A percentile compares a stretch with the other conserved stretches of the same genome.
Conservation (phyloP, 2,329 filamentous ascomycete species). For the Cadophora luteo-olivacea region DNA sequence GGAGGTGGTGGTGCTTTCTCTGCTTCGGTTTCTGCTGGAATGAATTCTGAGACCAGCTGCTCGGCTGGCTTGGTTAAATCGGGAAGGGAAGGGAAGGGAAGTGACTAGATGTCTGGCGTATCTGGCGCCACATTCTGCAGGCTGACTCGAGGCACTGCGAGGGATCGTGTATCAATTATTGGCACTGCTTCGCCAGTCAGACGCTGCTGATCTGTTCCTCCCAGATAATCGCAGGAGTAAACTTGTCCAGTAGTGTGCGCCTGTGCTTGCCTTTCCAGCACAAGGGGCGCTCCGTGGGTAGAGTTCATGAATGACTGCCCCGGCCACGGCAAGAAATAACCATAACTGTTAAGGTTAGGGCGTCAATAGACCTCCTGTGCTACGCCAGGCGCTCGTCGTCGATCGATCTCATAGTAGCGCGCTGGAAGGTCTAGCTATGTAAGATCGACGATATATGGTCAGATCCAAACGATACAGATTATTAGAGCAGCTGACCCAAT, state of each 20-base stretch:
- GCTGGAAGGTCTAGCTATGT: not conserved
- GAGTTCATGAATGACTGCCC: not conserved
- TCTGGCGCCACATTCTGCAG: not conserved
- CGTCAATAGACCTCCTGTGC: not conserved
- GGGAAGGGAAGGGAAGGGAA: not conserved
- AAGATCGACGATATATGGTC: not conserved
- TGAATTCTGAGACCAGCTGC: not conserved
- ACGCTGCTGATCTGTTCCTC: not conserved
- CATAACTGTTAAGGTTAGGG: conserved; percentile 10
- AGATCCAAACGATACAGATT: not conserved
- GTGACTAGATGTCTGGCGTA: not conserved
- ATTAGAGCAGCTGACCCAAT: not conserved
- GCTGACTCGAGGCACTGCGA: not conserved
- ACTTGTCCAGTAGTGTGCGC: not conserved
- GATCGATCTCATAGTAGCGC: not conserved
- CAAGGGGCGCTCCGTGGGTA: not conserved
- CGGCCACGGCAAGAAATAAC: not conserved
- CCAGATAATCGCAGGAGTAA: not conserved
- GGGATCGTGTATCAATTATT: not conserved
- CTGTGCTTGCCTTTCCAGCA: not conserved
- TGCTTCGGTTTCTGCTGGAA: not conserved
- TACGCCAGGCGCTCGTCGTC: not conserved
- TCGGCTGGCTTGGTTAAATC: not conserved
- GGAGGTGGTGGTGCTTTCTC: no score
- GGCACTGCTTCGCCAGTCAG: not conserved